Percentiles rank a stretch among this genome's conserved stretches.
Conservation (phyloP, 495 filamentous ascomycete species). For the Clavariopsis aquatica region DNA sequence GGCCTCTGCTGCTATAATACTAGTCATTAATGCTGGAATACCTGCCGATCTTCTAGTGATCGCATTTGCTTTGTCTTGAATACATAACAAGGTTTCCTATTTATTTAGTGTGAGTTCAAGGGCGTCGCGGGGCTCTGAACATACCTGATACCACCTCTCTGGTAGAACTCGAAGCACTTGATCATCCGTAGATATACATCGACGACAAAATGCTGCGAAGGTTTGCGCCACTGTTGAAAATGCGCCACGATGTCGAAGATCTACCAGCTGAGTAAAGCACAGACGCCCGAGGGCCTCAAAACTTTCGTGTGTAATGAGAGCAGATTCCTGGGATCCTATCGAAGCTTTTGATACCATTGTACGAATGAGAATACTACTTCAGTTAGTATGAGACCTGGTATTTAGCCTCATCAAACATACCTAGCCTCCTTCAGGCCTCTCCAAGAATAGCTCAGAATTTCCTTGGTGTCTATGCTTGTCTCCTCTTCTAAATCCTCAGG, state of each 20-base stretch:
- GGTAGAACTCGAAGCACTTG: conserved; percentile 50
- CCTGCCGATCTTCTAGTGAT: conserved; percentile 88
- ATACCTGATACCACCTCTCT: conserved; percentile 69
- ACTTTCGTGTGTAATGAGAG: conserved; percentile 37
- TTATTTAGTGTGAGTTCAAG: background rate
- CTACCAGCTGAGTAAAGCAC: conserved; percentile 77
- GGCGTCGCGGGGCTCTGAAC: conserved; percentile 9
- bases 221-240: conserved; percentile 91
- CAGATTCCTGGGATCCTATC: background rate
- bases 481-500: conserved; percentile 73
- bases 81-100: conserved; percentile 41
- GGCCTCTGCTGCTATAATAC: conserved; percentile 63
- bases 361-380: conserved; percentile 58
- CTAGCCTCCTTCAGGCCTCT: conserved; percentile 88
- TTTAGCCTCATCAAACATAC: conserved; percentile 47
- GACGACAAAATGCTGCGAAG: conserved; percentile 73
- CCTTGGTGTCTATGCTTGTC: conserved; percentile 70
- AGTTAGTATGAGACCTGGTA: conserved; percentile 14
- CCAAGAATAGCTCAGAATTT: conserved; percentile 89
- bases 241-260: conserved; percentile 84
- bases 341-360: conserved; percentile 52
- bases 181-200: conserved; percentile 48
- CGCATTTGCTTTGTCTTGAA: conserved; percentile 71
- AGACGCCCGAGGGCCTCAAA: conserved; percentile 64
- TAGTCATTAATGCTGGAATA: conserved; percentile 79